Base-by-base conservation (phyloP, 1,284 basidiomycete genomes). In the Irpex sp. region DNA sequence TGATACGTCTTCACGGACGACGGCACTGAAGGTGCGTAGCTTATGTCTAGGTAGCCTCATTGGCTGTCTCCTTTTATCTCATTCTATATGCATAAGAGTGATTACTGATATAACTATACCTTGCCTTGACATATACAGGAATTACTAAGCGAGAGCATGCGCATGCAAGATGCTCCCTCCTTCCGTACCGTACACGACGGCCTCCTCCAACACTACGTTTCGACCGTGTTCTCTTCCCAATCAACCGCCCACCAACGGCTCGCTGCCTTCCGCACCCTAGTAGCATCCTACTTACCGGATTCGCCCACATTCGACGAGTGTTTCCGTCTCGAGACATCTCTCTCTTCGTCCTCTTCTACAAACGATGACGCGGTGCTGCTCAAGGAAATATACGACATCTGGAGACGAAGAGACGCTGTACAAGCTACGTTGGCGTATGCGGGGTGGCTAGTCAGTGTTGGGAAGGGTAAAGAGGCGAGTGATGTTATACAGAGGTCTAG, bases 131-230 rank as follows among this genome's bases (percentile, higher is more conserved):
- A n/a, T 67, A 63, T 67, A 65, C 72, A 86, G 82, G 72, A 67
- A 59, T 68, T 86, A 59, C 70, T 87, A 56, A 76, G 73, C 57
- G 79, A 82, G 58, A 85, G 83, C 71, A 78, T 84, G 75, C 73
- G 76, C 57, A 71, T 74, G 67, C 69, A 66, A 61, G 76, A 77
- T 55, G 73, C 79, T 54, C 72, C 72, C 53, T 71, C 77, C 51
- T 71, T 73, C 65, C 36, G 66, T 50, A 66, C 71, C 50, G 72
- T 85, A 57, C 84, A 86, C 66, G 81, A 83, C 73, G 71, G 67
- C 60, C 71, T 85, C 60, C 75, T 86, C 66, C 70, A 81, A 69
- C 75, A 76, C 63, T 83, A 82, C 71, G 76, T 78, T 60, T 71
- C 74, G 36, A 69, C 71, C 62, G 26, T 26, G 26, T 65, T 78